Conservation (phyloP, 352 stramenopile genomes). For the Plasmopara halstedii region DNA sequence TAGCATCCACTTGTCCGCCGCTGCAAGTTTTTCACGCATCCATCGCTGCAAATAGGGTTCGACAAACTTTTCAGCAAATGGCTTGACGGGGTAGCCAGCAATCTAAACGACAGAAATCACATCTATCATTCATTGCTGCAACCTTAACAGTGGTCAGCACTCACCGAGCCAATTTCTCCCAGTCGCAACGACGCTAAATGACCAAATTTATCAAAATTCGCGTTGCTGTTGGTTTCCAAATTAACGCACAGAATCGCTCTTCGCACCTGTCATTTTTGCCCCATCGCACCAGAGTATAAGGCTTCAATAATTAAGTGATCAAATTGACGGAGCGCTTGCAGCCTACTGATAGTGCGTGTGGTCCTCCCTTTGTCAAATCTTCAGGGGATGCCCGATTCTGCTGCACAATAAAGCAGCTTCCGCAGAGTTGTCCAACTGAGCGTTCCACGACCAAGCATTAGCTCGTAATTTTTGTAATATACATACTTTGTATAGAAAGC, state of each 20-base stretch:
- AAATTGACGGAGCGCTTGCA: not conserved
- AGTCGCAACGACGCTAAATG: conserved; percentile 64
- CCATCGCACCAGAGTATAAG: not conserved
- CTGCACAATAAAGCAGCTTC: conserved; percentile 64
- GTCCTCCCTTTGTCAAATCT: conserved; percentile 56
- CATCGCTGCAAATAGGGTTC: conserved; percentile 75
- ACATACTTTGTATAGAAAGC: conserved; percentile 2
- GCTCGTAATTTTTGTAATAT: not conserved
- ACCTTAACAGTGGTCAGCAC: not conserved
- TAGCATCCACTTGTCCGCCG: conserved; percentile 33
- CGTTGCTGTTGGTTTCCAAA: conserved; percentile 48
- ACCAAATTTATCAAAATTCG: conserved; percentile 74
- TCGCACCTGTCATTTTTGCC: conserved; percentile 30
- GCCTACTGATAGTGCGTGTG: conserved; percentile 42
- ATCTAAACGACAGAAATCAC: conserved; percentile 30
- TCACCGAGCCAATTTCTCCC: conserved; percentile 51
- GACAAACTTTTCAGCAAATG: conserved; percentile 70
- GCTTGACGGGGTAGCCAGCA: conserved; percentile 71
- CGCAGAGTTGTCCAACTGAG: conserved; percentile 52
- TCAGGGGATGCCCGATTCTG: conserved; percentile 63
- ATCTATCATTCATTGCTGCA: not conserved
- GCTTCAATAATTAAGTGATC: not conserved
- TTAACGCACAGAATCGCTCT: conserved; percentile 67
- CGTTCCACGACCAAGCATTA: conserved; percentile 3
- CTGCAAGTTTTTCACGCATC: conserved; percentile 63